Base-by-base conservation (phyloP, 495 filamentous ascomycete species). In the Lasiosphaeria hispida region DNA sequence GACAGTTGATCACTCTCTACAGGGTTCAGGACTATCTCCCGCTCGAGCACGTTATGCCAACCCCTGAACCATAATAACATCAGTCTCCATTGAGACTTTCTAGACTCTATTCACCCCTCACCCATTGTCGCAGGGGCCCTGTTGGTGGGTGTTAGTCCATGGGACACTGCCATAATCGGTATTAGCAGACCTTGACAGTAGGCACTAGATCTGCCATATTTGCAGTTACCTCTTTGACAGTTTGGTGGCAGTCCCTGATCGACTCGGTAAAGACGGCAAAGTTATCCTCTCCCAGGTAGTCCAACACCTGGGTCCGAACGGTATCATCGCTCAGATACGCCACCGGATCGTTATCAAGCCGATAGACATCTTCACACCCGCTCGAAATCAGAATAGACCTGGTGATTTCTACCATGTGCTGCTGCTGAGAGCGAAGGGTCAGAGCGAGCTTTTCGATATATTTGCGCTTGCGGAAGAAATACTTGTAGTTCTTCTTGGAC, bases 171-270 rank as follows among this genome's bases (percentile, higher is more conserved):
- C n/a, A n/a, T n/a, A n/a, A n/a, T n/a, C n/a, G n/a, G n/a, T n/a
- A n/a, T n/a, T n/a, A n/a, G n/a, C n/a, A n/a, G n/a, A n/a, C 56
- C 38, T 58, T 18, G 38, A 41, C 13, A 30, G 9, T 23, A 10
- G 56, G 56, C 11, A 58, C 41, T 3, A 58, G 37, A 23, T 41
- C 48, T 7, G 47, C 45, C 8, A 58, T 34, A n/a, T 52, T 39
- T 8, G 7, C 44, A 8, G 56, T 48, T 3, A 58, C 35, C 34
- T 36, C 17, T 41, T 58, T 48, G 9, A 58, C 6, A 18, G 14
- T 44, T 9, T 44, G 8, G 7, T 44, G 41, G 41, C 41, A 44
- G 41, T 44, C 40, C n/a, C 8, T 19, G 3, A 56, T 34, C 23
- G 17, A 45, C 19, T 36, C 53, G 9, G 14, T 48, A 33, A 56